Evolutionary conservation across 352 stramenopile species (phyloP), one percentile per base, ranked within the genome.

Genomic region (Thraustochytrium sp.): DNA sequence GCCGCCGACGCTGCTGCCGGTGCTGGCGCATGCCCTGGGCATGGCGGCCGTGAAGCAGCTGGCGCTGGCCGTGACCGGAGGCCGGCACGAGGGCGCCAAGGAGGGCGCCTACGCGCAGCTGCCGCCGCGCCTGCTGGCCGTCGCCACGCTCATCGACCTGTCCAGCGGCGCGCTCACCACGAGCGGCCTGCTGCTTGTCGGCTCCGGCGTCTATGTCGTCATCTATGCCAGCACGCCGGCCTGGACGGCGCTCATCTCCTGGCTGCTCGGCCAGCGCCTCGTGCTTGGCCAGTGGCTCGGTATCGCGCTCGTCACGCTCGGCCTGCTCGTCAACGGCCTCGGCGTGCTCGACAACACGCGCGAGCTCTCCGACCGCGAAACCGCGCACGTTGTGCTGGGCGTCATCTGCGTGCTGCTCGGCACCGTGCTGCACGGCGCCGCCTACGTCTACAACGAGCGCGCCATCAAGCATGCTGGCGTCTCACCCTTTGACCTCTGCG

Each of bases 391-490:
- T 29, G 42, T 64, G 16, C 13, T 80, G 13, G 68, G 68, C 37
- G 51, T 80, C 34, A 18, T 72, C n/a, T 46, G 31, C n/a, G 31
- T 80, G 9, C 48, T 80, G 18, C 8, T 80, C 9, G 68, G 68
- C 37, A 80, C 68, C 5, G 53, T 80, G 8, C n/a, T 80, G 13
- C 68, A 80, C 38, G 68, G 44, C 1, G 68, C 48, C 42, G 68
- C 68, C 16, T 80, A 55, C 26, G 68, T 80, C n/a, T 80, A 46
- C 46, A 80, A 80, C 49, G 68, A 80, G 51, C 46, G 68, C 16
- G 68, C 53, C 46, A 80, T 80, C 48, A 80, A 80, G 51, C 18
- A 8, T 13, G n/a, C 46, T 13, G 5, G 26, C 26, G 68, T 80
- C 8, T 80, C 68, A 18, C 68, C 68, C 31, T 80, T 80, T 31